Evolutionary conservation across 306 rosid species (phyloP).

Genomic region (Begonia loranthoides): DNA sequence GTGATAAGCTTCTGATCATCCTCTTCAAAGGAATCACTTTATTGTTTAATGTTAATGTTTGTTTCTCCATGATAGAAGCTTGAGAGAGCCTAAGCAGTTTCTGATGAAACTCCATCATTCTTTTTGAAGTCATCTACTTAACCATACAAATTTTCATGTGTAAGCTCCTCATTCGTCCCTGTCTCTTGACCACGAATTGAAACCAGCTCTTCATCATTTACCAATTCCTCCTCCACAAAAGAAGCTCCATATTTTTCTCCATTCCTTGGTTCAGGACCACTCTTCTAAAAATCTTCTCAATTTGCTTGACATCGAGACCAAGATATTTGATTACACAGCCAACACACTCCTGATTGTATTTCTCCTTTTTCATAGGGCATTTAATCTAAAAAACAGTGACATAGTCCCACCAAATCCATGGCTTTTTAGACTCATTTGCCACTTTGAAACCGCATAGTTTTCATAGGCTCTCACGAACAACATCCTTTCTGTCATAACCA

Average conservation of each 20-base stretch:
- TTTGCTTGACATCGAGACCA: too few relatives aligned
- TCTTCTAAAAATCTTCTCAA: slow-evolving; percentile 96
- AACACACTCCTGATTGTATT: too few relatives aligned
- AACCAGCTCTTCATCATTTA: slow-evolving; percentile 27
- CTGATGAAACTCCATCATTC: too few relatives aligned
- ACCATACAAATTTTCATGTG: slow-evolving; percentile 10
- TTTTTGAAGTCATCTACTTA: slow-evolving; percentile 33
- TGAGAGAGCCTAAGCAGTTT: slow-evolving; percentile 16
- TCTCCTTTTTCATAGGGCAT: too few relatives aligned
- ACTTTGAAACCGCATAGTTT: too few relatives aligned
- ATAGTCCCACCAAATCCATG: too few relatives aligned
- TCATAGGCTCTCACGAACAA: too few relatives aligned
- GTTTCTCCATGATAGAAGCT: slow-evolving; percentile 41
- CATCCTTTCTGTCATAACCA: too few relatives aligned
- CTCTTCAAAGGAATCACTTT: slow-evolving; percentile 20
- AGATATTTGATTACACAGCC: too few relatives aligned
- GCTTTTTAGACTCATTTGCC: too few relatives aligned
- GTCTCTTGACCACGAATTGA: slow-evolving; percentile 15
- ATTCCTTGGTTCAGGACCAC: slow-evolving; percentile 92
- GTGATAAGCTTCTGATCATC: slow-evolving; percentile 23
- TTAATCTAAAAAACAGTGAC: too few relatives aligned
- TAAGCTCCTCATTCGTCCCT: slow-evolving; percentile 7
- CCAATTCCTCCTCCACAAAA: slow-evolving; percentile 77
- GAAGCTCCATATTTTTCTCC: slow-evolving; percentile 98
- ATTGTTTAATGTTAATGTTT: slow-evolving; percentile 29